These are phyloP conservation scores for Pharus latifolius DNA, from an alignment of 176 grass and related monocot genomes.

Conservation along the genomic window DNA sequence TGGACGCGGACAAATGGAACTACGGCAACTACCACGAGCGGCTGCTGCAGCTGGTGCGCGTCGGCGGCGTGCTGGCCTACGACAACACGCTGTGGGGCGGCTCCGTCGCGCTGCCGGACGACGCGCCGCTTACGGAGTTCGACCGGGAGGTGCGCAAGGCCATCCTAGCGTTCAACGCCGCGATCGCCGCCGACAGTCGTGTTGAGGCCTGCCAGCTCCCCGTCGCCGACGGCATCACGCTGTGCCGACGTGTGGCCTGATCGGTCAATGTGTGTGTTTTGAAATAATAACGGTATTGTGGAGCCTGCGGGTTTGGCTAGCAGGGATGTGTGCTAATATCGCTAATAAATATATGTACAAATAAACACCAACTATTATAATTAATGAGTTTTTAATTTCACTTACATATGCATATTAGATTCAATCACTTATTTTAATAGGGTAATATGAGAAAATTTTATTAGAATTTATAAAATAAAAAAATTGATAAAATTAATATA, in stretches of 20 bases:
- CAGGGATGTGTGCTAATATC: no score
- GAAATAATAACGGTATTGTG: no score
- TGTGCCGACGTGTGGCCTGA: constrained; percentile 45
- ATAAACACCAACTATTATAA: no score
- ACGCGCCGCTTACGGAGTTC: constrained; percentile 4
- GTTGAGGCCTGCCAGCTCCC: constrained; percentile 53
- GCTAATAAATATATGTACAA: no score
- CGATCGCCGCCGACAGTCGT: constrained; percentile 22
- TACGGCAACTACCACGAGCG: constrained; percentile 54
- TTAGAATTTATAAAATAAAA: no score
- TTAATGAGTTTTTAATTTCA: no score
- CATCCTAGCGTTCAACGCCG: constrained; percentile 36
- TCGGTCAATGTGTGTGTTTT: neutral
- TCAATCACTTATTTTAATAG: no score
- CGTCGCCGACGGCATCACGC: constrained; percentile 47
- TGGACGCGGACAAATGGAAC: constrained; percentile 57
- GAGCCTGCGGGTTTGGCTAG: no score
- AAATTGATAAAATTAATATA: no score
- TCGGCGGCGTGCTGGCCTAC: constrained; percentile 57
- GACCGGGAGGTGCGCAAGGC: neutral
- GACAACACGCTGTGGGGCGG: constrained; percentile 76
- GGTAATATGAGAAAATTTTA: no score
- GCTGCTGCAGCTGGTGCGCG: constrained; percentile 41
- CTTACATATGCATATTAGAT: no score
- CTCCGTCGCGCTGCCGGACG: constrained; percentile 23